Conservation (phyloP, 371 early-diverging fungal genomes). For the Synchytrium microbalum region DNA sequence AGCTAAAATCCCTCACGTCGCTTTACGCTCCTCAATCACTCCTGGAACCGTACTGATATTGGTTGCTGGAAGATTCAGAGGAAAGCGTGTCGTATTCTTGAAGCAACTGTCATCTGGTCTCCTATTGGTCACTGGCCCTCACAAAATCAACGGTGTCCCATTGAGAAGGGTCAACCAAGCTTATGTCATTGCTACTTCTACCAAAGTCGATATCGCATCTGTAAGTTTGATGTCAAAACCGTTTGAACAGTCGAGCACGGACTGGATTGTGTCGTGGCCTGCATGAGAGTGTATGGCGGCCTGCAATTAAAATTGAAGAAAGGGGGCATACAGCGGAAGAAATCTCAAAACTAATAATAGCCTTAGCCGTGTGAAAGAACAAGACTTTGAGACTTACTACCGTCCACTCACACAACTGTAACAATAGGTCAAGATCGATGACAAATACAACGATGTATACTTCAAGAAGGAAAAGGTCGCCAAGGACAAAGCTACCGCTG, state of each 20-base stretch:
- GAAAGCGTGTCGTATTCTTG: conserved; percentile 97
- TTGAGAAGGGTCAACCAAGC: conserved; percentile 96
- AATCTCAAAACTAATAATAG: too few relatives aligned
- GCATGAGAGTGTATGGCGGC: too few relatives aligned
- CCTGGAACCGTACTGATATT: conserved; percentile 97
- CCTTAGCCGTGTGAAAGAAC: too few relatives aligned
- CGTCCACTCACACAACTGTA: too few relatives aligned
- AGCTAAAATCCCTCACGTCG: conserved; percentile 45
- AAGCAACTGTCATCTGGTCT: conserved; percentile 90
- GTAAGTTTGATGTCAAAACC: conserved; percentile 47
- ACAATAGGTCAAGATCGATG: conserved; percentile 31
- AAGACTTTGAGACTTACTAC: not conserved
- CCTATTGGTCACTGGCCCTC: conserved; percentile 94
- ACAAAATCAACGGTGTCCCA: conserved; percentile 97
- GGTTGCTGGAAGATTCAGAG: conserved; percentile 93
- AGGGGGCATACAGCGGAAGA: too few relatives aligned
- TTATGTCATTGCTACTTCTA: conserved; percentile 96
- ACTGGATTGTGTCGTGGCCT: not conserved
- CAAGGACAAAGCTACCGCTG: conserved; percentile 65
- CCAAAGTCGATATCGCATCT: conserved; percentile 82
- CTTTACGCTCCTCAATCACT: conserved; percentile 82
- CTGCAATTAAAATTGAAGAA: not conserved
- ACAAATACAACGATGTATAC: conserved; percentile 86
- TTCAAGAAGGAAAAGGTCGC: conserved; percentile 73
- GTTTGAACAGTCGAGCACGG: not conserved